Base-by-base conservation (phyloP, 495 filamentous ascomycete species). In the Penicillium macrosclerotiorum region DNA sequence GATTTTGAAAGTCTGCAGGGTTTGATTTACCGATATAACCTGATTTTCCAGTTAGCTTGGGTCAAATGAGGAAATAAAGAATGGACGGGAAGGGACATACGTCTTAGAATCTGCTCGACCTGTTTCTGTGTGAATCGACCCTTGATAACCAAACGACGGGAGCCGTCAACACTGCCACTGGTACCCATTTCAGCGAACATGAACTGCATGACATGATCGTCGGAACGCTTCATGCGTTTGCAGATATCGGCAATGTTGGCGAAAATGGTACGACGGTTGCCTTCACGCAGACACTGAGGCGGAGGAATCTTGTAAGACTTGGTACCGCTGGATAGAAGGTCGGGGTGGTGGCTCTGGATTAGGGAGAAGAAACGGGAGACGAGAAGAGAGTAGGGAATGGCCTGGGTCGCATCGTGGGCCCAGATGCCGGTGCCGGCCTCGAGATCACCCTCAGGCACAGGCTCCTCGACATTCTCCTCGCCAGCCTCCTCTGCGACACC, bases 181-280 rank as follows among this genome's bases (percentile, higher is more conserved):
- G 93, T 97, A 75, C 93, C 93, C 79, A 98, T 82, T 67, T 98
- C 93, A 52, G 93, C 90, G 72, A 98, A 97, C 62, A 97, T 68
- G 76, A 96, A 98, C 54, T 90, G 84, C 34, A 89, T 97, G 55
- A 97, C 89, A 72, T 97, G 92, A 65, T 98, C 93, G 61, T 96
- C 92, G 53, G 84, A 86, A 62, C 93, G 80, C 83, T 98, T 98
- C 91, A 98, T 93, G 47, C 89, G 79, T 73, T 88, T 88, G 72
- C 83, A 86, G 54, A 95, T 95, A 63, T 94, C 89, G 46, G 86
- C 78, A 57, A 98, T 90, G 74, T 98, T 98, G 70, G 93, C 93
- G 64, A 96, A 98, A 59, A 97, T 95, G 40, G 93, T 97, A 86
- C 95, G 96, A 81, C 95, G 96, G 81, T 97, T 97, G 65, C 93